Percentiles rank a stretch among this genome's conserved stretches.
phyloP scores from a whole-genome alignment of 176 grass and related monocot species.

The Chrysopogon serrulatus region DNA sequence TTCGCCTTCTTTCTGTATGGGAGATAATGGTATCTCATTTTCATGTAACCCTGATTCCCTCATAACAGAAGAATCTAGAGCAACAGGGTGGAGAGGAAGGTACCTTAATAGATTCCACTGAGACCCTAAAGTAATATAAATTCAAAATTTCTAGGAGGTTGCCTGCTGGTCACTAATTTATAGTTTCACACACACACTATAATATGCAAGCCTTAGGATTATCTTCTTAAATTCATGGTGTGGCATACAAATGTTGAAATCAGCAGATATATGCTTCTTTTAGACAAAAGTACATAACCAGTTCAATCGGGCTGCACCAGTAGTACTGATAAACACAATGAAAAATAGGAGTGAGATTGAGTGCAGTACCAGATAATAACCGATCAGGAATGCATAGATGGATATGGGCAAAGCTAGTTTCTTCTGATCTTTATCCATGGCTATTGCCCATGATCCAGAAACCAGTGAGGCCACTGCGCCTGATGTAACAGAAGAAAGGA shows the following conservation, averaged over 20 bases:
- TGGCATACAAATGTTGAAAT: background rate
- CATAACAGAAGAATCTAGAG: background rate
- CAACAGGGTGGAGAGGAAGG: background rate
- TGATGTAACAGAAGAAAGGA: conserved; percentile 62
- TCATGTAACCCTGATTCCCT: background rate
- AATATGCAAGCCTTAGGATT: background rate
- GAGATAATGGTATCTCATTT: background rate
- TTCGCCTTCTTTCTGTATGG: background rate
- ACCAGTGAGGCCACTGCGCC: conserved; percentile 58
- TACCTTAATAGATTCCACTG: background rate
- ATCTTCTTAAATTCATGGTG: background rate
- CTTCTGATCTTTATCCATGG: conserved; percentile 46
- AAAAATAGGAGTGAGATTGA: background rate
- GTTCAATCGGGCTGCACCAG: background rate
- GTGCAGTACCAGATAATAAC: conserved; percentile 81
- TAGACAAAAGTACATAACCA: background rate
- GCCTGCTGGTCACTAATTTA: background rate
- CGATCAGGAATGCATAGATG: conserved; percentile 67
- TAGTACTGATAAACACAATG: conserved; percentile 7
- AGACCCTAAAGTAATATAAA: background rate
- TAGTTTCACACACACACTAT: background rate
- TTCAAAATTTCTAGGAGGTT: background rate
- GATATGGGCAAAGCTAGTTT: conserved; percentile 36
- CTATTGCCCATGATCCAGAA: conserved; percentile 72
- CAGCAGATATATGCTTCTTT: background rate